Evolutionary conservation across 1,284 basidiomycete species (phyloP).

Genomic region (Ustilago shanxiensis): DNA sequence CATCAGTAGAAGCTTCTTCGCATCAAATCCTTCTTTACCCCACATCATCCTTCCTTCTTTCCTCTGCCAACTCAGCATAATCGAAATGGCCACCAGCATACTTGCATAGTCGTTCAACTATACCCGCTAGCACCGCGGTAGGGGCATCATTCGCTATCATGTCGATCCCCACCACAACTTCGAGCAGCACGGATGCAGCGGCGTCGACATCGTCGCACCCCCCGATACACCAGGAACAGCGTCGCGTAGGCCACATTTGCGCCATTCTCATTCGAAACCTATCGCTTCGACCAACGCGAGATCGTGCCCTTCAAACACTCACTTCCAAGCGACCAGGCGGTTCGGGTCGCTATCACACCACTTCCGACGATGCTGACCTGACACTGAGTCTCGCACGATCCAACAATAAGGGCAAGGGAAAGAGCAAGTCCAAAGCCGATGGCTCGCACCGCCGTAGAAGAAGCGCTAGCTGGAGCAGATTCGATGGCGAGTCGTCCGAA

Average conservation of each 20-base stretch:
- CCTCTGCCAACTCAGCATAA: background rate
- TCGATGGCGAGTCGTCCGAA: constrained; percentile 11
- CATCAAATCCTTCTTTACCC: constrained; percentile 9
- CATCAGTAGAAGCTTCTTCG: constrained; percentile 10
- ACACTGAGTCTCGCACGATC: constrained; percentile 37
- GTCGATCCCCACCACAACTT: constrained; percentile 5
- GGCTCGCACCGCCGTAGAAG: constrained; percentile 8
- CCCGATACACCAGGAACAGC: constrained; percentile 28
- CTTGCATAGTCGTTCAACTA: background rate
- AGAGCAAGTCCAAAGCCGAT: constrained; percentile 32
- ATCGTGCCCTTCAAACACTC: constrained; percentile 43
- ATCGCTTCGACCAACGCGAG: constrained; percentile 40
- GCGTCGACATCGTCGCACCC: background rate
- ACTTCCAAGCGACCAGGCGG: constrained; percentile 33
- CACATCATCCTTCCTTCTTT: background rate
- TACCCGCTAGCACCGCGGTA: background rate
- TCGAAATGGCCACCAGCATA: background rate
- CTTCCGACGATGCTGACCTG: constrained; percentile 46
- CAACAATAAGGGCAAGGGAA: constrained; percentile 41
- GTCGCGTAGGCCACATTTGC: constrained; percentile 40
- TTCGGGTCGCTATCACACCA: constrained; percentile 37
- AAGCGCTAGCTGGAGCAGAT: constrained; percentile 39
- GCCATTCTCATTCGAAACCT: constrained; percentile 47
- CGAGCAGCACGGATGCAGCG: background rate
- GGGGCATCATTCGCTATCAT: too few species aligned